Evolutionary conservation across 371 early-diverging fungal genomes (phyloP).

Genomic region (Phascolomyces articulosus): DNA sequence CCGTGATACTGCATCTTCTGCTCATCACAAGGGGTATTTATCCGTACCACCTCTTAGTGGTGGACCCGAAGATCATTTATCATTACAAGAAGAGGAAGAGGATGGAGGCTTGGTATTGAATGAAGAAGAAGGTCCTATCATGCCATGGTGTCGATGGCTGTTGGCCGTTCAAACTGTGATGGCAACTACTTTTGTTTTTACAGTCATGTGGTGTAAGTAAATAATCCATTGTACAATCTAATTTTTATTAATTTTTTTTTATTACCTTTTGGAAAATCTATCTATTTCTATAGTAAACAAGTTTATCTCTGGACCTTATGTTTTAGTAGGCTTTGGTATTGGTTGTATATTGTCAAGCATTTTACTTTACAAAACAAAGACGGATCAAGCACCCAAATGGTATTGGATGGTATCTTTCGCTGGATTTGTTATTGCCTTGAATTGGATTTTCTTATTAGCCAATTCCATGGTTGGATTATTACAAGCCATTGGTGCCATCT

Average conservation of each 20-base stretch:
- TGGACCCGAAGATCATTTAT: conserved; percentile 9
- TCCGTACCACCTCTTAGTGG: conserved; percentile 23
- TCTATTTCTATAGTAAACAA: conserved; percentile 20
- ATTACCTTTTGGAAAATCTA: not conserved
- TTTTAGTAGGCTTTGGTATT: conserved; percentile 12
- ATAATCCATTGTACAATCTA: not conserved
- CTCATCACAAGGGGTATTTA: conserved; percentile 19
- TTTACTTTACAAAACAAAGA: conserved; percentile 25
- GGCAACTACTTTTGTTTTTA: conserved; percentile 42
- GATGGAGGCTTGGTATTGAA: conserved; percentile 10
- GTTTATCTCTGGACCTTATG: conserved; percentile 4
- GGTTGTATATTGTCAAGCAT: conserved; percentile 28
- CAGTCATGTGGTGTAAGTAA: conserved; percentile 38
- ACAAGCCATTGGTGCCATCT: conserved; percentile 74
- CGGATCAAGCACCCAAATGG: conserved; percentile 38
- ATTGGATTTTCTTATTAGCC: conserved; percentile 82
- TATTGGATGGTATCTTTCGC: conserved; percentile 58
- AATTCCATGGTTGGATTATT: conserved; percentile 82
- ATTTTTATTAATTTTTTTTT: not conserved
- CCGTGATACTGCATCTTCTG: not conserved
- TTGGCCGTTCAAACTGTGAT: conserved; percentile 40
- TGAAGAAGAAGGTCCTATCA: conserved; percentile 11
- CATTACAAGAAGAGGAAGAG: conserved; percentile 18
- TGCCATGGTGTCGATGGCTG: conserved; percentile 50
- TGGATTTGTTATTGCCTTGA: conserved; percentile 73